phyloP scores from a whole-genome alignment of 2,329 filamentous ascomycete genomes.

The Beauveria medogensis region DNA sequence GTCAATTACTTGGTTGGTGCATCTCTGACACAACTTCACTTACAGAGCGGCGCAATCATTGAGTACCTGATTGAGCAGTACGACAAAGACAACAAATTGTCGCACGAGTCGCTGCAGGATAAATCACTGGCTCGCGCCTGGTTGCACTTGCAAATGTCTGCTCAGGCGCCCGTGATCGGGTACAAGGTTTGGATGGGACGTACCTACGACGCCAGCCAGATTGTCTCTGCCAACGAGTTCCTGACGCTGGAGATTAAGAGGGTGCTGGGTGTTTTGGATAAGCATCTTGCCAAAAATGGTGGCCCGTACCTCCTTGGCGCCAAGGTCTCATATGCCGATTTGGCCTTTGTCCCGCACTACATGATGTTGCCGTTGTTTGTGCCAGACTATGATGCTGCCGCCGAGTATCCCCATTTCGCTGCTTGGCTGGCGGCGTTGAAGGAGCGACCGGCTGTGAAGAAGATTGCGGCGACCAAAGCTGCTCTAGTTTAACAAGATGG shows the following conservation, averaged over 20 bases:
- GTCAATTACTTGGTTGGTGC: too few species aligned
- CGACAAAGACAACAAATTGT: conserved; percentile 14
- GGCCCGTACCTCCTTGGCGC: conserved; percentile 16
- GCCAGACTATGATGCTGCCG: neutral
- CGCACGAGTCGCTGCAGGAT: conserved; percentile 12
- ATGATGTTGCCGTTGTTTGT: neutral
- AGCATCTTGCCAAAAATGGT: conserved; percentile 15
- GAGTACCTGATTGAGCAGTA: conserved; percentile 19
- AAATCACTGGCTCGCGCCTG: conserved; percentile 9
- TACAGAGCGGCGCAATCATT: conserved; percentile 19
- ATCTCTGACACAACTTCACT: conserved; percentile 3
- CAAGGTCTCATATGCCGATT: conserved; percentile 19
- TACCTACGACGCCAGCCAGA: conserved; percentile 17
- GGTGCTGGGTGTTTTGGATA: conserved; percentile 21
- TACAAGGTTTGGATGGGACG: conserved; percentile 19
- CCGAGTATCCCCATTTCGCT: conserved; percentile 11
- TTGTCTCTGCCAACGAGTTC: conserved; percentile 21
- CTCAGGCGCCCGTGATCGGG: conserved; percentile 25
- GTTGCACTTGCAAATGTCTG: conserved; percentile 17
- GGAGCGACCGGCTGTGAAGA: conserved; percentile 12
- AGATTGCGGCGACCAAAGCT: neutral
- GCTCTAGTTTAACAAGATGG: neutral
- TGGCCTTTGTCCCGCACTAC: conserved; percentile 17
- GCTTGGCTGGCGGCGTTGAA: conserved; percentile 9
- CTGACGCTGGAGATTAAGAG: conserved; percentile 23